phyloP scores from a whole-genome alignment of 2,329 filamentous ascomycete genomes.

The Pseudocercospora cruenta region DNA sequence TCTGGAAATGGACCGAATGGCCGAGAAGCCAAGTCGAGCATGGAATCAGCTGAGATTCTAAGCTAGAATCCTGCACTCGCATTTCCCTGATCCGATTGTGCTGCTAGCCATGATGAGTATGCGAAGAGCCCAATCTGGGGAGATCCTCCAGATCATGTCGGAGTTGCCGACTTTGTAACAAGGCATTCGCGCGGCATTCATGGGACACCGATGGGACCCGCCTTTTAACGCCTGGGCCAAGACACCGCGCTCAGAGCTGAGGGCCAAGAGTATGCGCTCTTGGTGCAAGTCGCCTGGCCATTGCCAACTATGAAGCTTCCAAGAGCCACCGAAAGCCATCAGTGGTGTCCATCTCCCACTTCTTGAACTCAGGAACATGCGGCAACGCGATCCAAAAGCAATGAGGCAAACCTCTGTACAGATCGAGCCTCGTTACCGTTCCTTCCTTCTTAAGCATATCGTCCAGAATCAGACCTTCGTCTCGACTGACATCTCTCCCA shows the following conservation, averaged over 20 bases:
- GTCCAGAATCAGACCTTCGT: constrained; percentile 58
- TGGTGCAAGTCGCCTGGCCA: not conserved
- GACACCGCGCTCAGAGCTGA: not conserved
- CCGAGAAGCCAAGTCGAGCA: constrained; percentile 10
- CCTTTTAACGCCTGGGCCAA: not conserved
- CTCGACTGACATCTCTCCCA: constrained; percentile 55
- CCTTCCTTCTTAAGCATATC: constrained; percentile 49
- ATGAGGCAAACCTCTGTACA: constrained; percentile 50
- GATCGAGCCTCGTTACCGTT: constrained; percentile 48
- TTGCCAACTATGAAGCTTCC: not conserved
- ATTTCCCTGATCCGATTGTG: too few relatives aligned
- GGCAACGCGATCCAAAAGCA: constrained; percentile 39
- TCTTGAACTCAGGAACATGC: constrained; percentile 37
- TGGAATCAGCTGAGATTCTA: not conserved
- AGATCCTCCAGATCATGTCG: too few relatives aligned
- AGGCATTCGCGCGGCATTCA: too few relatives aligned
- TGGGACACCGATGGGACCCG: too few relatives aligned
- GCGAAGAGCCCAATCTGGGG: too few relatives aligned
- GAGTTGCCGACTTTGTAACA: too few relatives aligned
- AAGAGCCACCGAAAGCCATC: constrained; percentile 39
- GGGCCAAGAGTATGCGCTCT: too few relatives aligned
- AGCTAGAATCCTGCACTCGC: too few relatives aligned
- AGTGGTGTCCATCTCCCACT: constrained; percentile 36
- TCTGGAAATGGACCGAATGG: constrained; percentile 22
- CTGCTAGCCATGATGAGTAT: too few relatives aligned